Evolutionary conservation across 352 stramenopile genomes (phyloP), one percentile per base, ranked within the genome.

Genomic region (Phytophthora aleatoria): DNA sequence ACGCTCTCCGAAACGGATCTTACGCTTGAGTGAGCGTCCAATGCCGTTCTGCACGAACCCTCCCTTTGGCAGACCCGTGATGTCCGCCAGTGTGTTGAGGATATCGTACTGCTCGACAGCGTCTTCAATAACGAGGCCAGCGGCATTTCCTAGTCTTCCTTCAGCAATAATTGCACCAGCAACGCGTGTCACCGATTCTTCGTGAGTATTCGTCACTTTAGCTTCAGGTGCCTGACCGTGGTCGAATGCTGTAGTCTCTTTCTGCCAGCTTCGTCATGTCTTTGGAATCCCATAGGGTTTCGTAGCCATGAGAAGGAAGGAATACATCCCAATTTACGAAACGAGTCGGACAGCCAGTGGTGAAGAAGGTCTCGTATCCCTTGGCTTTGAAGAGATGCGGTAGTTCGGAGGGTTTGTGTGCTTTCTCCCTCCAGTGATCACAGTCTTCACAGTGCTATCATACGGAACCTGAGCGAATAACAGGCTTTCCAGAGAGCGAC

Each of bases 1-100:
- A 3, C 74, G 59, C 30, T 75, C 50, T 11, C 52, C 60, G 2
- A 70, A 64, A 0, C 52, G 38, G 31, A 68, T 33, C n/a, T 53
- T 52, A 15, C 76, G 71, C 53, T 87, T 87, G 5, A 90, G 65
- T 13, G 81, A 90, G 5, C 78, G 81, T 6, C 81, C 81, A 41
- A 90, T 56, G 7, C 81, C 76, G 10, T 67, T 78, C 49, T 87
- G 81, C 0, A 82, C 44, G n/a, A 90, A 85, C 1, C 78, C 77
- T 10, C 71, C 61, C 0, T 70, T 7, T 0, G 80, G 76, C 0
- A 87, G 63, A 2, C 81, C 78, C 0, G 85, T 77, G 28, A 90
- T 85, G 35, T 90, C 81, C 1, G 81, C 78, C 15, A 90, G 50
- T 10, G 81, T 87, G 51, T 87, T 90, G 36, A 89, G 71, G 24